Conservation (phyloP, 1,284 basidiomycete genomes). For the Apiotrichum montevideense region DNA sequence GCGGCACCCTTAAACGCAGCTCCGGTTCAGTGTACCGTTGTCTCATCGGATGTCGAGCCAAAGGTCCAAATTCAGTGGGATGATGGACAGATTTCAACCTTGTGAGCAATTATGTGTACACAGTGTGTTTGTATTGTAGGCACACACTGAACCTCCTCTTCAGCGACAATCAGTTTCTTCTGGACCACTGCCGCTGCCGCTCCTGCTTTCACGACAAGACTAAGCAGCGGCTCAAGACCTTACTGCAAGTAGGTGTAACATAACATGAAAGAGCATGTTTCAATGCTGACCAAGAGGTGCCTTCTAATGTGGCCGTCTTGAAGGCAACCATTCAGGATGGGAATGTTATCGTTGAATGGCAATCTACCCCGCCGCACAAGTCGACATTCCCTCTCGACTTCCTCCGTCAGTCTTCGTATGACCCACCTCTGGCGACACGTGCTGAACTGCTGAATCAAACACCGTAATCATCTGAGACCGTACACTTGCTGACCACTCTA, state of each 20-base stretch:
- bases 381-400: conserved; percentile 64
- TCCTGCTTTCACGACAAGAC: conserved; percentile 82
- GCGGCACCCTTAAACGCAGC: background rate
- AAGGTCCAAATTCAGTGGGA: conserved; percentile 5
- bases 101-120: background rate
- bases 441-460: conserved; percentile 8
- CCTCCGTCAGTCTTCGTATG: conserved; percentile 20
- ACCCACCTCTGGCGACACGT: conserved; percentile 20
- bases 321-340: background rate
- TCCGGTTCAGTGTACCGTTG: conserved; percentile 7
- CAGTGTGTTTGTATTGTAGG: too few relatives aligned
- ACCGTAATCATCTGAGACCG: background rate
- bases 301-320: too few relatives aligned
- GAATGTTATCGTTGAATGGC: conserved; percentile 40
- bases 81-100: conserved; percentile 4
- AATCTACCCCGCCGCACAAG: conserved; percentile 54
- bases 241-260: conserved; percentile 59
- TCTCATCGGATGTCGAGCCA: background rate
- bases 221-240: conserved; percentile 81
- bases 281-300: too few relatives aligned
- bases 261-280: too few relatives aligned
- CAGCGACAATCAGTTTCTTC: conserved; percentile 66
- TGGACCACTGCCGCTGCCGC: conserved; percentile 83
- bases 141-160: background rate
- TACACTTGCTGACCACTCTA: conserved; percentile 32